Evolutionary conservation across 768 basidiomycete genomes (phyloP).

Genomic region (Mycena amicta): DNA sequence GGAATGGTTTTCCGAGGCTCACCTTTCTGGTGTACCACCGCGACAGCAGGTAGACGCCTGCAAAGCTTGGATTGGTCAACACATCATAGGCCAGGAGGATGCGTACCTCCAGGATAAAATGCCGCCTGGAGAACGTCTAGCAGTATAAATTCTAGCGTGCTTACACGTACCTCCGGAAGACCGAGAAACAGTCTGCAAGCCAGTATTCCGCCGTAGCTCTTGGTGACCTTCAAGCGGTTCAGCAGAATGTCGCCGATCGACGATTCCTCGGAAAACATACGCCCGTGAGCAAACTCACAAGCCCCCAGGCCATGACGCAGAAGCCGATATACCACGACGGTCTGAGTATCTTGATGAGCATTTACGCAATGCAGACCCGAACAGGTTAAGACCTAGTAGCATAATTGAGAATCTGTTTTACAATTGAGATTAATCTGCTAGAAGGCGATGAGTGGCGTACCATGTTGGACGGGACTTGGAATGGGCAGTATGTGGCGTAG

Average conservation of each 20-base stretch:
- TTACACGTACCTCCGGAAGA: constrained; percentile 51
- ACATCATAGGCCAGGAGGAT: too few relatives aligned
- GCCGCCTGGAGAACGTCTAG: constrained; percentile 39
- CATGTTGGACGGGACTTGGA: constrained; percentile 50
- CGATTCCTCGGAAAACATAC: constrained; percentile 27
- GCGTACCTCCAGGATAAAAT: constrained; percentile 64
- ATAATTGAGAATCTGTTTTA: constrained; percentile 15
- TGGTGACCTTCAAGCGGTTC: constrained; percentile 43
- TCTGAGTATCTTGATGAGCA: too few relatives aligned
- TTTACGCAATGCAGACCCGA: too few relatives aligned
- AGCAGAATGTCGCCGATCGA: background rate
- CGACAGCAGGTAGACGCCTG: constrained; percentile 45
- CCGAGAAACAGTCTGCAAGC: constrained; percentile 64
- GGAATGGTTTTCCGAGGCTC: too few relatives aligned
- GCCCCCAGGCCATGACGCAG: constrained; percentile 48
- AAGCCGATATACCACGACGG: constrained; percentile 47
- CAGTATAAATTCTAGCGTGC: background rate
- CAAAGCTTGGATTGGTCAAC: too few relatives aligned
- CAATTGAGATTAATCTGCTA: constrained; percentile 6
- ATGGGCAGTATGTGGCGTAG: constrained; percentile 41
- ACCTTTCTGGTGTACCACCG: constrained; percentile 64
- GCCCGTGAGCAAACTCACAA: constrained; percentile 47
- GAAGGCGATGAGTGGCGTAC: constrained; percentile 23
- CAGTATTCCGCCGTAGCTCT: constrained; percentile 55
- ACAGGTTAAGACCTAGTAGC: constrained; percentile 15